A percentile compares a stretch with the other conserved stretches of the same genome.
Evolutionary conservation across 306 rosid species (phyloP).

Genomic region (Medicago lupulina): DNA sequence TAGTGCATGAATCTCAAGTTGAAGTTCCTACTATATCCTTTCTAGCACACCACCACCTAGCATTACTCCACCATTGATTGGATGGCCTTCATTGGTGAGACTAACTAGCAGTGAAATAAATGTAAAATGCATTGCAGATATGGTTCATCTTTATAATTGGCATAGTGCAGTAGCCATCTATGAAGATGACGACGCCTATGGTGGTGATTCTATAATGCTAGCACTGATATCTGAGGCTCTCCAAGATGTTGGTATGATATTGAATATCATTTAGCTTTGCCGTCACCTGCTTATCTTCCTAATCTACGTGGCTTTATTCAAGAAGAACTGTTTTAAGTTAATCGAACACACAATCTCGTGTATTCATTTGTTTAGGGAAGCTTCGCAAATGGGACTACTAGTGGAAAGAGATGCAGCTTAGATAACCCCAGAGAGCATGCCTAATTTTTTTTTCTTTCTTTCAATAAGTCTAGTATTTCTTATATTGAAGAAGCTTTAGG

Average conservation of each 20-base stretch:
- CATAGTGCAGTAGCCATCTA: slow-evolving; percentile 53
- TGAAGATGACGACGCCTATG: slow-evolving; percentile 51
- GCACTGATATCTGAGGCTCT: slow-evolving; percentile 65
- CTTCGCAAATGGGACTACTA: slow-evolving; percentile 65
- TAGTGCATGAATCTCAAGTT: too few species aligned
- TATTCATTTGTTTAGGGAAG: slow-evolving; percentile 63
- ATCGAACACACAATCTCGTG: slow-evolving; percentile 52
- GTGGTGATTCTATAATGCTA: slow-evolving; percentile 55
- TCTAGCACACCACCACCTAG: too few species aligned
- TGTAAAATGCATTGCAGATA: too few species aligned
- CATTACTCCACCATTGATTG: too few species aligned
- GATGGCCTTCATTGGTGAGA: too few species aligned
- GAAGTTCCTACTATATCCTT: too few species aligned
- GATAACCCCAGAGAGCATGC: slow-evolving; percentile 65
- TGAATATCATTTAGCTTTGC: slow-evolving; percentile 64
- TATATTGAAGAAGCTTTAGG: slow-evolving; percentile 72
- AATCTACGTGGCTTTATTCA: slow-evolving; percentile 43
- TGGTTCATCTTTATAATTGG: slow-evolving; percentile 49
- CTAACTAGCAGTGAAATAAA: too few species aligned
- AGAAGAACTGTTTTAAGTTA: slow-evolving; percentile 54
- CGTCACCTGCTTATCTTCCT: slow-evolving; percentile 48
- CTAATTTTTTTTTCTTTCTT: slow-evolving; percentile 54
- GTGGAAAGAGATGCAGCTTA: slow-evolving; percentile 62
- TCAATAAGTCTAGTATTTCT: slow-evolving; percentile 50
- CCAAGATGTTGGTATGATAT: slow-evolving; percentile 53